phyloP scores from a whole-genome alignment of 306 rosid genomes.

The Malus fusca region DNA sequence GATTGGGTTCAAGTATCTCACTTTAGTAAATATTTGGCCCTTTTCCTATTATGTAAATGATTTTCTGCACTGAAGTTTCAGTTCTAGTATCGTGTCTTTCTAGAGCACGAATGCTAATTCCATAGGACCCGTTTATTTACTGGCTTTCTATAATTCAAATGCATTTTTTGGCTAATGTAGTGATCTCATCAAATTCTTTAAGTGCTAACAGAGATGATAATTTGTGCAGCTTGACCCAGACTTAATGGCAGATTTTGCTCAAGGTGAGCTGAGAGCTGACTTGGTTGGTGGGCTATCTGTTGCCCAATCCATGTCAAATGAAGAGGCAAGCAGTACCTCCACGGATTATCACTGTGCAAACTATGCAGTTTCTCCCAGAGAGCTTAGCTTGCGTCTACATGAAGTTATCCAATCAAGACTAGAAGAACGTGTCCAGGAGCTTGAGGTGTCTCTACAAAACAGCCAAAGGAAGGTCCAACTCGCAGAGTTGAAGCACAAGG shows the following conservation, averaged over 20 bases:
- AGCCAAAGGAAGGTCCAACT: conserved; percentile 37
- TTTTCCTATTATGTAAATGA: neutral
- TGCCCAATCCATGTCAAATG: conserved; percentile 21
- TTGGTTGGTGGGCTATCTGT: conserved; percentile 12
- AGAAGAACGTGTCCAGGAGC: conserved; percentile 61
- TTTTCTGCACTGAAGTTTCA: neutral
- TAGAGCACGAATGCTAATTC: neutral
- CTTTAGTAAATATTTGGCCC: neutral
- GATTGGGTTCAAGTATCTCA: neutral
- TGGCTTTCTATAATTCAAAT: neutral
- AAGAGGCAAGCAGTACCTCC: conserved; percentile 23
- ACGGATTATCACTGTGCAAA: conserved; percentile 35
- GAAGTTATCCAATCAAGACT: conserved; percentile 68
- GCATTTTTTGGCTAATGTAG: neutral
- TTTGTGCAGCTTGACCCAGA: conserved; percentile 63
- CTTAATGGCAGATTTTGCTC: conserved; percentile 48
- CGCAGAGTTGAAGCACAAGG: conserved; percentile 31
- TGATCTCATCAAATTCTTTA: neutral
- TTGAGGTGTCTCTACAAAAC: conserved; percentile 60
- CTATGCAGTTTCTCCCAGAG: conserved; percentile 67
- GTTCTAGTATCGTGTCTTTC: neutral
- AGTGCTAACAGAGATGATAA: conserved; percentile 19
- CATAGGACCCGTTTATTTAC: neutral
- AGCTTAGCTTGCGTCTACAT: conserved; percentile 61
- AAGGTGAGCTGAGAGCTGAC: conserved; percentile 54